A percentile compares a stretch with the other conserved stretches of the same genome.
Conservation (phyloP, 2,329 filamentous ascomycete genomes). For the Fusarium tricinctum region DNA sequence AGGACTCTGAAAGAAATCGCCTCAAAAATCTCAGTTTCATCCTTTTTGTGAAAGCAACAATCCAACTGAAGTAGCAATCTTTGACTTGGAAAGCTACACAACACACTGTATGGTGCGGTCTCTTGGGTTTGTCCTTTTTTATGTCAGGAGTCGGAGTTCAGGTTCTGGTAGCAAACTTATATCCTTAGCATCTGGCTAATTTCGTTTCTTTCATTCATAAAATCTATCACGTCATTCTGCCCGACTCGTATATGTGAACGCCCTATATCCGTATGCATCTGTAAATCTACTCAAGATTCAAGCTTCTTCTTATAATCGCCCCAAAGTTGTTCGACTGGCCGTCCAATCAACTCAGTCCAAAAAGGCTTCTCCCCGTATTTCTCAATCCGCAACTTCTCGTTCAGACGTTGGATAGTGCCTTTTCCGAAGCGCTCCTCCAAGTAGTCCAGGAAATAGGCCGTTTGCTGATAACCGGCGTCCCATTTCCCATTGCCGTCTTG, state of each 20-base stretch:
- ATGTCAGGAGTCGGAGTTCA: constrained; percentile 41
- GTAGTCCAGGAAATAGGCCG: constrained; percentile 91
- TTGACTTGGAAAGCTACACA: constrained; percentile 16
- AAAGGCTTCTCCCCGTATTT: constrained; percentile 75
- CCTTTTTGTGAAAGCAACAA: constrained; percentile 1
- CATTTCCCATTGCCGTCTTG: constrained; percentile 71
- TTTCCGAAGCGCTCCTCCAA: constrained; percentile 76
- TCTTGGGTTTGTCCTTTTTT: constrained; percentile 11
- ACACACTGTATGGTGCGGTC: constrained; percentile 8
- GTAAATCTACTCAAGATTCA: constrained; percentile 16
- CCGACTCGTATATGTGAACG: constrained; percentile 4
- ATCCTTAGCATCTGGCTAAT: constrained; percentile 41
- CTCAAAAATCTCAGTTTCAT: background rate
- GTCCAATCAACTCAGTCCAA: constrained; percentile 77
- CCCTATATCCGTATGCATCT: constrained; percentile 14
- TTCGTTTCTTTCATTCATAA: constrained; percentile 25
- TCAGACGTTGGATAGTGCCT: constrained; percentile 73
- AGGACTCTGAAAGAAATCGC: background rate
- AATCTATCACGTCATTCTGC: constrained; percentile 15
- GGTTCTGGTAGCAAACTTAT: constrained; percentile 38
- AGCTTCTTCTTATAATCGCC: constrained; percentile 71
- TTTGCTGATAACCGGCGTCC: constrained; percentile 92
- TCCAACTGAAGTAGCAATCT: constrained; percentile 2
- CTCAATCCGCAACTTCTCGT: constrained; percentile 74
- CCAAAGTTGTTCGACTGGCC: constrained; percentile 79